These are phyloP conservation scores for Perkinsus olseni DNA, from an alignment of 169 alveolate species.

Conservation along the genomic window DNA sequence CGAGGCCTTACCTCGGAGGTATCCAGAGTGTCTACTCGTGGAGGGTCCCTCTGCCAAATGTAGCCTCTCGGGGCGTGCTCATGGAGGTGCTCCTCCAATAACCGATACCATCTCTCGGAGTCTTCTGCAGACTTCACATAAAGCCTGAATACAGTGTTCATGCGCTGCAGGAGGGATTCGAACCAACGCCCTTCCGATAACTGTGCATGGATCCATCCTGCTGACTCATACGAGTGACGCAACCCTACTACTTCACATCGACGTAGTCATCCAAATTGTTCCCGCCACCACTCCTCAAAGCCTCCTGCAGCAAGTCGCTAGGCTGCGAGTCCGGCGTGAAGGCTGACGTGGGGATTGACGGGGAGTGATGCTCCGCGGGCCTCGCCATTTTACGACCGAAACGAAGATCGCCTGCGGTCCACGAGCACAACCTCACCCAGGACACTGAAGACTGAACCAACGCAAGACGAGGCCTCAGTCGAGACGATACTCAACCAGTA, in stretches of 20 bases:
- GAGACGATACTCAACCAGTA: not conserved
- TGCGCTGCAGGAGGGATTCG: not conserved
- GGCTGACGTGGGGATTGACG: not conserved
- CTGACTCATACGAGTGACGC: not conserved
- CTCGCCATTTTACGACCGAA: not conserved
- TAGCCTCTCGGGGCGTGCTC: not conserved
- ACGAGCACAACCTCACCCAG: not conserved
- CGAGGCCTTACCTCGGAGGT: not conserved
- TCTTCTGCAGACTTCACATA: not conserved
- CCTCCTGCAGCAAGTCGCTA: not conserved
- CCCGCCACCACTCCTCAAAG: not conserved
- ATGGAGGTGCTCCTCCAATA: not conserved
- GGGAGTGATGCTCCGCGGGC: not conserved
- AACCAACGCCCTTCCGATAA: not conserved
- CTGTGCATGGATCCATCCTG: not conserved
- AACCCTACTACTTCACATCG: not conserved
- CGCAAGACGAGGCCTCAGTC: not conserved
- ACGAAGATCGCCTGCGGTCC: no score
- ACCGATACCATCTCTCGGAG: not conserved
- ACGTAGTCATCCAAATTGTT: not conserved
- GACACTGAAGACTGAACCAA: not conserved
- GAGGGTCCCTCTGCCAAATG: not conserved
- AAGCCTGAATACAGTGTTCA: not conserved
- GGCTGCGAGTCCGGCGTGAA: not conserved
- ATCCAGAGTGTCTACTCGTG: not conserved